phyloP scores from a whole-genome alignment of 495 filamentous ascomycete species.

The Aspergillus olivimuriae region DNA sequence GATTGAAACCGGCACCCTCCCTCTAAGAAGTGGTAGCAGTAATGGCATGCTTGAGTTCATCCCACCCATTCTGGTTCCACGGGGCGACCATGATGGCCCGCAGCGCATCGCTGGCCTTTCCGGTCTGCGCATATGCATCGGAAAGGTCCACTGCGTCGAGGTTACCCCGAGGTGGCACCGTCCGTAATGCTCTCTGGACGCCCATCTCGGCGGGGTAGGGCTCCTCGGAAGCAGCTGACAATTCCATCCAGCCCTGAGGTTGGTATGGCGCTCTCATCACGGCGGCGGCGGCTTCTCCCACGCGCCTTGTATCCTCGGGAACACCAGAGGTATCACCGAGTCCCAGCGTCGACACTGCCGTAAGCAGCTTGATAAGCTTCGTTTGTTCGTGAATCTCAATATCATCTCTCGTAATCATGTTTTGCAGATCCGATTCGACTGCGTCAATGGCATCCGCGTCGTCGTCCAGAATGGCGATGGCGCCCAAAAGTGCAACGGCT shows the following conservation, averaged over 20 bases:
- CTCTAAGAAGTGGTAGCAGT: slow-evolving; percentile 5
- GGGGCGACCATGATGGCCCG: slow-evolving; percentile 74
- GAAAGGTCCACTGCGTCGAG: slow-evolving; percentile 65
- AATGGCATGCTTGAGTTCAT: slow-evolving; percentile 28
- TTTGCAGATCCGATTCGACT: slow-evolving; percentile 69
- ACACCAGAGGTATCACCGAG: slow-evolving; percentile 25
- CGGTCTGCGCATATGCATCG: slow-evolving; percentile 69
- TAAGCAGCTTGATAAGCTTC: slow-evolving; percentile 52
- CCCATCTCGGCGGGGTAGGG: slow-evolving; percentile 71
- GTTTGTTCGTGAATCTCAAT: slow-evolving; percentile 39
- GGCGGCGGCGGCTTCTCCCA: slow-evolving; percentile 56
- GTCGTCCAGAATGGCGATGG: slow-evolving; percentile 71
- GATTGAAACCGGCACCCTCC: too few relatives aligned
- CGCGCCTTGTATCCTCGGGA: slow-evolving; percentile 30
- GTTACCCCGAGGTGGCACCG: slow-evolving; percentile 61
- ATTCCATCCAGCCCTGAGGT: slow-evolving; percentile 68
- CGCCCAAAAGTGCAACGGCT: slow-evolving; percentile 70
- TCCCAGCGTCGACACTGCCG: slow-evolving; percentile 46
- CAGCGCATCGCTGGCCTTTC: slow-evolving; percentile 65
- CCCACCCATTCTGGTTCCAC: slow-evolving; percentile 66
- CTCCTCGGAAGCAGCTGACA: slow-evolving; percentile 52
- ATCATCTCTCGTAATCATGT: slow-evolving; percentile 56
- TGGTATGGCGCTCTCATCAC: slow-evolving; percentile 73
- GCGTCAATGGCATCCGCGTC: slow-evolving; percentile 75
- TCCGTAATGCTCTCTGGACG: slow-evolving; percentile 65